Base-by-base conservation (phyloP, 345 rosid species). In the Hibiscus syriacus region DNA sequence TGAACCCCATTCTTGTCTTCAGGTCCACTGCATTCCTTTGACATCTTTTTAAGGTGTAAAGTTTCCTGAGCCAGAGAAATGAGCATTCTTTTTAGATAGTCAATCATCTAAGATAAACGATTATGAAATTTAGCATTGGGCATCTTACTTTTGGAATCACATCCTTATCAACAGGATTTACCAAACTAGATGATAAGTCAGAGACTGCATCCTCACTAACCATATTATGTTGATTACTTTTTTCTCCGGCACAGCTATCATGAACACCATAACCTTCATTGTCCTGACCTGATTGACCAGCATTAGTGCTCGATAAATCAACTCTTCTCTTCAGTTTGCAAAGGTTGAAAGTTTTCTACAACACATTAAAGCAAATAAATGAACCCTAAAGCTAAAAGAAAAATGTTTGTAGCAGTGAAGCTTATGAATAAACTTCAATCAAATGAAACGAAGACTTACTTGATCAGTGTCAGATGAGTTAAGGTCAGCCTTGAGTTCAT, bases 321-420 rank as follows among this genome's bases (percentile, higher is more conserved):
- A n/a, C 14, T 16, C 48, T 43, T 16, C 14, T 63, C 67, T 63
- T 63, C 36, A 63, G 13, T 43, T 43, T 63, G 25, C 67, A 63
- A 16, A 63, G 67, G 1, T 1, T 63, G 67, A 63, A 43, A 25
- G 34, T 43, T 43, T 7, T 43, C 67, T 63, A 26, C 67, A 41
- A 17, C 30, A 62, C 41, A 62, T 22, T 3, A 25, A 39, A 23
- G 29, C 5, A 23, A 4, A 19, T 30, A 19, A 43, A 60, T 14
- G 5, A 34, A 61, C 3, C 6, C 16, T 17, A 49, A 58, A 57
- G 62, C 13, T 57, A n/a, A 57, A 13, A 13, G 16, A 4, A 43
- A 13, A 5, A 43, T 43, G 12, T 43, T 34, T 43, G 38, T 9
- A 34, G 38, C 38, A 34, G 38, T 34, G 38, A 34, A 34, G 38